Evolutionary conservation across 805 yeast species (phyloP).

Genomic region (Candida khao-thaluensis): DNA sequence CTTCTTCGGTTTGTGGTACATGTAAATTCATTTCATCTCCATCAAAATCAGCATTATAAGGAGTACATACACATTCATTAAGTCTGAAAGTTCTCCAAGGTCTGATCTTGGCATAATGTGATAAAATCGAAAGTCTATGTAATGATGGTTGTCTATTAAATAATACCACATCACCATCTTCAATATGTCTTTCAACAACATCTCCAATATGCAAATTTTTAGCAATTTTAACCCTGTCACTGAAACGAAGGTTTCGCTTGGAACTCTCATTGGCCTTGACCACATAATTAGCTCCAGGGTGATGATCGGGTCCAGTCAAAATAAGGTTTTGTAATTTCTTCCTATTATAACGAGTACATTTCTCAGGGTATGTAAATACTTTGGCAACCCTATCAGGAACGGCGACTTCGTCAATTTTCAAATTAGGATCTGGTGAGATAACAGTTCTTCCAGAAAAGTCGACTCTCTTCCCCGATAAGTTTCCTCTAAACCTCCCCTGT

Average conservation of each 20-base stretch:
- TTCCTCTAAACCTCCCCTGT: constrained; percentile 98
- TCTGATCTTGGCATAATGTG: constrained; percentile 93
- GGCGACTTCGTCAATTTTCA: constrained; percentile 94
- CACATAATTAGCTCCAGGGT: constrained; percentile 96
- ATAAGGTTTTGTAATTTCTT: constrained; percentile 73
- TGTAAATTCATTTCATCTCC: constrained; percentile 99
- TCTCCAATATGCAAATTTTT: constrained; percentile 81
- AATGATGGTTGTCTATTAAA: constrained; percentile 98
- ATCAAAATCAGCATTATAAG: constrained; percentile 98
- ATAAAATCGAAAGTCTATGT: constrained; percentile 88
- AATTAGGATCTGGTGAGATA: constrained; percentile 96
- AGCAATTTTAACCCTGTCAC: constrained; percentile 78
- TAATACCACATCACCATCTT: constrained; percentile 93
- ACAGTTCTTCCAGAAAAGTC: constrained; percentile 98
- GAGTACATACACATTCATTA: constrained; percentile 98
- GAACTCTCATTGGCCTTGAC: constrained; percentile 79
- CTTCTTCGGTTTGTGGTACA: constrained; percentile 99
- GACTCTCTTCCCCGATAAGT: constrained; percentile 96
- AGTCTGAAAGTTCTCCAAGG: constrained; percentile 98
- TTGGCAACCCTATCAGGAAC: constrained; percentile 97
- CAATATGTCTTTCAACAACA: constrained; percentile 92
- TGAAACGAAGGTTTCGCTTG: constrained; percentile 85
- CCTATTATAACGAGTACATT: constrained; percentile 83
- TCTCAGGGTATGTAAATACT: constrained; percentile 93
- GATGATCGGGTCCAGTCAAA: constrained; percentile 78